These are phyloP conservation scores for Chaetomium sp. DNA, from an alignment of 2,329 filamentous ascomycete species.

Conservation along the genomic window DNA sequence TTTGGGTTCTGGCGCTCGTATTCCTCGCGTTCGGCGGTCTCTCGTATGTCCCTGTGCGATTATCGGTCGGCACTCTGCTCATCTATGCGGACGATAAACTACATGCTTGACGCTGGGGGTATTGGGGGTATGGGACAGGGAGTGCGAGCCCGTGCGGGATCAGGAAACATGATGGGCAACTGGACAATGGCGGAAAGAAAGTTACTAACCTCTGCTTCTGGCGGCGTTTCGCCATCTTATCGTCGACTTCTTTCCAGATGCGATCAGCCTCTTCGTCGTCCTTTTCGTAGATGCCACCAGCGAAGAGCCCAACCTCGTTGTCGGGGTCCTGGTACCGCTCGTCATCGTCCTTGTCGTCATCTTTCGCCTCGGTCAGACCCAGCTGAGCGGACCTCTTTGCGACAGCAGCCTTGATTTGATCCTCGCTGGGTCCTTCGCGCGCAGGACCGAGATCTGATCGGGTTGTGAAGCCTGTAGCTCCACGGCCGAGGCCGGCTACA, in stretches of 20 bases:
- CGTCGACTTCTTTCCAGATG: constrained; percentile 94
- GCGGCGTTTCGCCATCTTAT: constrained; percentile 90
- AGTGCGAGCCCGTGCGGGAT: background rate
- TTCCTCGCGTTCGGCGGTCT: constrained; percentile 86
- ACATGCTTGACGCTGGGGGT: constrained; percentile 44
- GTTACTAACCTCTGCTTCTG: constrained; percentile 80
- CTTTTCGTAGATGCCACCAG: constrained; percentile 92
- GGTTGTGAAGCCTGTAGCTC: constrained; percentile 97
- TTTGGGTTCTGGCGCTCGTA: constrained; percentile 98
- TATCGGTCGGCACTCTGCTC: constrained; percentile 77
- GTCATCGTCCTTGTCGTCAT: constrained; percentile 72
- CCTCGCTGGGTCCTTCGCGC: constrained; percentile 91
- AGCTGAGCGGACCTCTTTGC: constrained; percentile 89
- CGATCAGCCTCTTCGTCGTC: constrained; percentile 97
- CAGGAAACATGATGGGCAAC: constrained; percentile 8
- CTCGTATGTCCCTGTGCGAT: constrained; percentile 80
- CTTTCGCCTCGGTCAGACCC: constrained; percentile 57
- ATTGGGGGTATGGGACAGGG: constrained; percentile 37
- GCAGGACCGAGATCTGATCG: constrained; percentile 95
- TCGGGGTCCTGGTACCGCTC: constrained; percentile 93
- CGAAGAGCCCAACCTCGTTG: constrained; percentile 94
- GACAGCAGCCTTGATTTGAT: constrained; percentile 97
- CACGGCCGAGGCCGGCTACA: constrained; percentile 94
- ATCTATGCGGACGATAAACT: constrained; percentile 69
- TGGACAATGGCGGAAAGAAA: constrained; percentile 19